phyloP scores from a whole-genome alignment of 2,329 filamentous ascomycete genomes.

The Penicillium nordicum region DNA sequence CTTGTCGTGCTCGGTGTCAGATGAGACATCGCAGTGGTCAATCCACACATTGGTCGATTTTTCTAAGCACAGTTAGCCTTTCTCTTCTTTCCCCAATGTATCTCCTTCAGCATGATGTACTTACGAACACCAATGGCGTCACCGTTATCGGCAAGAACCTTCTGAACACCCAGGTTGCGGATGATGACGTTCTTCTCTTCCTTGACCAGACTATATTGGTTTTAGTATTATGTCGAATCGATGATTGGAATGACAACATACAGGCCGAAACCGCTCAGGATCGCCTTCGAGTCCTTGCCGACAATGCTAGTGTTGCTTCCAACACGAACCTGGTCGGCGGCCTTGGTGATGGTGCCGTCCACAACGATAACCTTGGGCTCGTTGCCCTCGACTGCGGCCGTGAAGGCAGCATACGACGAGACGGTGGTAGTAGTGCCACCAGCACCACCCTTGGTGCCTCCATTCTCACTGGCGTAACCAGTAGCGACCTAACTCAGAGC shows the following conservation, averaged over 20 bases:
- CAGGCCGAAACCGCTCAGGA: constrained; percentile 50
- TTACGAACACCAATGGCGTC: constrained; percentile 59
- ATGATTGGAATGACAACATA: constrained; percentile 4
- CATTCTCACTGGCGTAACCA: constrained; percentile 50
- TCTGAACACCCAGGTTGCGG: constrained; percentile 59
- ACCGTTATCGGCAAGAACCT: constrained; percentile 55
- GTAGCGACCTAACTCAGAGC: constrained; percentile 21
- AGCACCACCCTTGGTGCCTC: constrained; percentile 54
- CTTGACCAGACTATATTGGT: constrained; percentile 50
- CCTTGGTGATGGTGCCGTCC: constrained; percentile 44
- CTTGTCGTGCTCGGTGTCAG: constrained; percentile 59
- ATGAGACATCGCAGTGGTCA: constrained; percentile 64
- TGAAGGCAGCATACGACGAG: constrained; percentile 50
- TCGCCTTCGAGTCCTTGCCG: constrained; percentile 50
- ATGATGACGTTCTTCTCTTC: constrained; percentile 59
- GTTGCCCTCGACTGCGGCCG: constrained; percentile 49
- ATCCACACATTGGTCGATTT: constrained; percentile 57
- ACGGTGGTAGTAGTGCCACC: constrained; percentile 57
- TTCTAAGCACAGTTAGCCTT: constrained; percentile 15
- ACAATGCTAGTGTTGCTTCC: constrained; percentile 53
- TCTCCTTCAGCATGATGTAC: constrained; percentile 4
- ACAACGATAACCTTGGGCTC: constrained; percentile 48
- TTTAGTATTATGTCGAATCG: constrained; percentile 23
- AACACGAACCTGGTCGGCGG: constrained; percentile 45
- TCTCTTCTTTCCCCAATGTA: constrained; percentile 21